phyloP scores from a whole-genome alignment of 2,329 filamentous ascomycete genomes.

The Kalmusia sp. region DNA sequence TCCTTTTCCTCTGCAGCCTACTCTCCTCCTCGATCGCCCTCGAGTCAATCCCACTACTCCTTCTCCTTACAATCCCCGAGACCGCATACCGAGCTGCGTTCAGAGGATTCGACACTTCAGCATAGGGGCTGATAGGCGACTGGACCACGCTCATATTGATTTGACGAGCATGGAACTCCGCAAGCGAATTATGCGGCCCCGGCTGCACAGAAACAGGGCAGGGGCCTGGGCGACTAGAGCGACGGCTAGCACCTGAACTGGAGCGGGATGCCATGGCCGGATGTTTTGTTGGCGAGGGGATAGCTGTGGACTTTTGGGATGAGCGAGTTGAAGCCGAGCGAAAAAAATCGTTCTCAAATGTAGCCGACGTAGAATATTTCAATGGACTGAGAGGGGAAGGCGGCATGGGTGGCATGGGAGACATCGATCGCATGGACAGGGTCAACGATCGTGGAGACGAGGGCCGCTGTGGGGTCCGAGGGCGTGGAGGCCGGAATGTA shows the following conservation, averaged over 20 bases:
- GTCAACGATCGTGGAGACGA: background rate
- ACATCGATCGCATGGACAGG: background rate
- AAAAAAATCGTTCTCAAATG: too few relatives aligned
- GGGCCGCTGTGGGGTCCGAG: background rate
- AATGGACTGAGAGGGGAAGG: background rate
- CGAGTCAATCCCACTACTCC: background rate
- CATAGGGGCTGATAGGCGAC: constrained; percentile 7
- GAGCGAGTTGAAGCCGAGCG: too few relatives aligned
- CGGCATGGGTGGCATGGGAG: background rate
- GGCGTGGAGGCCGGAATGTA: constrained; percentile 8
- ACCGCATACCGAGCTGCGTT: background rate
- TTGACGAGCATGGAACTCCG: constrained; percentile 1
- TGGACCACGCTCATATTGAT: constrained; percentile 1
- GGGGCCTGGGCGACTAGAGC: background rate
- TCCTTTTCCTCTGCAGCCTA: background rate
- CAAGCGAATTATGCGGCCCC: constrained; percentile 6
- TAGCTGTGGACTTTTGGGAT: background rate
- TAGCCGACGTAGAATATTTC: background rate
- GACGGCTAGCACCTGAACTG: background rate
- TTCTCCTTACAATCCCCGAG: background rate
- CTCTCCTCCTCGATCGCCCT: background rate
- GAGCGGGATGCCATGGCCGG: background rate
- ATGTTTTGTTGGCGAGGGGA: background rate
- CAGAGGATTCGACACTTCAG: background rate
- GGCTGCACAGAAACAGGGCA: background rate